Base-by-base conservation (phyloP, 257 asterid species). In the Ilex aquifolium region DNA sequence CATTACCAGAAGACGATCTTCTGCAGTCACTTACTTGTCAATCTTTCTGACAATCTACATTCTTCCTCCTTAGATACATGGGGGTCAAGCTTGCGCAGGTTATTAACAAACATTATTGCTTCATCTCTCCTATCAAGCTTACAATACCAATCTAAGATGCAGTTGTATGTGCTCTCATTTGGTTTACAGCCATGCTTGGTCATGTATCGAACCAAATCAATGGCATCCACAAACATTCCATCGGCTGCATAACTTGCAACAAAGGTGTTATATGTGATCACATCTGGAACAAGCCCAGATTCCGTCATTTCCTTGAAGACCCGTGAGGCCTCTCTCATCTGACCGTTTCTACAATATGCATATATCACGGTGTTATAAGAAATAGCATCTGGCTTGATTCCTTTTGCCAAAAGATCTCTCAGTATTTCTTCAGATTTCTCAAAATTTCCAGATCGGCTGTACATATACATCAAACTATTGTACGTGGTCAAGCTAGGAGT, bases 381-480 rank as follows among this genome's bases (percentile, higher is more conserved):
- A 44, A 91, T 86, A 61, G 67, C 81, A 59, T 91, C 96, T 6
- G 95, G 95, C 69, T 83, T 83, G 21, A 79, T 74, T 13, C 96
- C 90, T 77, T 68, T 78, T 1, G 76, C 75, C 57, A 84, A 31
- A 30, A 91, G 68, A 74, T 88, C 85, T 75, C 80, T 77, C 42
- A 91, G 74, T 16, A 88, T 84, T 55, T 83, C 92, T 65, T 91
- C 96, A 3, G 98, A 80, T 65, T 69, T 82, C 71, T 69, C 85
- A n/a, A 78, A 91, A 56, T 82, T 76, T 32, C 14, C 77, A 17
- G 95, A 86, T 63, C 95, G 79, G 68, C 96, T 84, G 61, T 84
- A 83, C 95, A 91, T 85, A 77, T 88, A 83, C 90, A 91, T 88
- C 89, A 88, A 73, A 52, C 85, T 84, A 56, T 91, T 88, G 72